Percentiles rank a stretch among this genome's conserved stretches.
Evolutionary conservation across 148 eudicot species (phyloP).

Genomic region (Rhododendron mucronatum): DNA sequence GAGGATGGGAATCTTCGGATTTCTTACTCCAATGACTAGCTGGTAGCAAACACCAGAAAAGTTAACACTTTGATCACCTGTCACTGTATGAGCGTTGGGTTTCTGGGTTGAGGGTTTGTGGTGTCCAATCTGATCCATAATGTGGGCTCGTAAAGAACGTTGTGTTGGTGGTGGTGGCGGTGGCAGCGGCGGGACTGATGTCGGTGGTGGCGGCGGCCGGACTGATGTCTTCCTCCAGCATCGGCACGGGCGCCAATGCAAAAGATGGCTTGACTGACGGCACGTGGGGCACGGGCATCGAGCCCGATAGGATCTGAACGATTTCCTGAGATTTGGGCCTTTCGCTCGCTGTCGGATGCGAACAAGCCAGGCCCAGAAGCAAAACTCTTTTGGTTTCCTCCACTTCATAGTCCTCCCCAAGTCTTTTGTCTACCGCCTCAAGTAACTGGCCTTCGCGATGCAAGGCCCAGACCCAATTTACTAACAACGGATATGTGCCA

Average conservation of each 20-base stretch:
- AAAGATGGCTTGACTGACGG: slow-evolving; percentile 73
- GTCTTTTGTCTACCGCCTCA: slow-evolving; percentile 52
- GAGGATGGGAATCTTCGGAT: too few species aligned
- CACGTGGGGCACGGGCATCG: slow-evolving; percentile 40
- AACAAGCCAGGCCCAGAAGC: slow-evolving; percentile 68
- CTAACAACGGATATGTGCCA: slow-evolving; percentile 40
- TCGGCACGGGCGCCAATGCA: slow-evolving; percentile 48
- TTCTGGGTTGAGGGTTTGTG: slow-evolving; percentile 16
- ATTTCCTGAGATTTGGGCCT: slow-evolving; percentile 56
- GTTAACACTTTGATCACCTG: not conserved
- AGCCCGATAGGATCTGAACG: slow-evolving; percentile 57
- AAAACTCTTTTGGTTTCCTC: slow-evolving; percentile 63
- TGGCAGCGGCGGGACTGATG: too few species aligned
- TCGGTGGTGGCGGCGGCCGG: not conserved
- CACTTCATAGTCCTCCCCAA: slow-evolving; percentile 31
- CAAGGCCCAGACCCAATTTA: slow-evolving; percentile 81
- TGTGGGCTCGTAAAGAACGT: too few species aligned
- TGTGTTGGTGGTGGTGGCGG: not conserved
- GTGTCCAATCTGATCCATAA: too few species aligned
- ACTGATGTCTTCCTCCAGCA: too few species aligned
- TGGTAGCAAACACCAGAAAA: too few species aligned
- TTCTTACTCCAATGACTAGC: too few species aligned
- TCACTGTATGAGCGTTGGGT: not conserved
- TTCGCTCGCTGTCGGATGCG: slow-evolving; percentile 54
- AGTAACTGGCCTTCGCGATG: slow-evolving; percentile 54